Evolutionary conservation across 169 alveolate genomes (phyloP).

Genomic region (Cyclospora cayetanensis): DNA sequence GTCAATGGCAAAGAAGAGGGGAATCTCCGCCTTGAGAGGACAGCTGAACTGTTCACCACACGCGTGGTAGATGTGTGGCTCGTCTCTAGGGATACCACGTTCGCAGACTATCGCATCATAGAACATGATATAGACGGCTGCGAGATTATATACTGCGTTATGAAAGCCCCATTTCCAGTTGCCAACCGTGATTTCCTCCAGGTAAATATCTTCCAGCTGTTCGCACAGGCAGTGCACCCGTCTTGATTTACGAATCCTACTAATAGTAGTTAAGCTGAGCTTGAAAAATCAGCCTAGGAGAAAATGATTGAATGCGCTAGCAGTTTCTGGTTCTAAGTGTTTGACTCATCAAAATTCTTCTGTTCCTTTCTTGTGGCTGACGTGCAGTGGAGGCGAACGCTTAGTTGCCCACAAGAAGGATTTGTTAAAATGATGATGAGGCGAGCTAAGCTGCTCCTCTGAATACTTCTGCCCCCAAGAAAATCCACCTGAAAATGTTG

Average conservation of each 20-base stretch:
- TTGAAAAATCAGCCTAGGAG: no score
- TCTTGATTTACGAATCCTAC: no score
- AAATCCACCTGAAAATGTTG: no score
- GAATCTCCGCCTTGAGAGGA: no score
- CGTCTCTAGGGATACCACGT: slow-evolving; percentile 60
- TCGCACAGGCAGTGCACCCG: no score
- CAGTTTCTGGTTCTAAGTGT: no score
- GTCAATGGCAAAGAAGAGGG: no score
- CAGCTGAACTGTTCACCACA: not conserved
- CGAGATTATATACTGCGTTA: slow-evolving; percentile 65
- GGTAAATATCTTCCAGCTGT: not conserved
- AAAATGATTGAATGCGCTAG: no score
- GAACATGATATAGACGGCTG: slow-evolving; percentile 65
- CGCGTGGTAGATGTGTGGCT: not conserved
- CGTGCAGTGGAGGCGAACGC: slow-evolving; percentile 69
- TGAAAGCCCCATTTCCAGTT: slow-evolving; percentile 71
- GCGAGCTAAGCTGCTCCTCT: no score
- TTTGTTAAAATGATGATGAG: slow-evolving; percentile 55
- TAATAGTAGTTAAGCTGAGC: no score
- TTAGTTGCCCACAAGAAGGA: slow-evolving; percentile 26
- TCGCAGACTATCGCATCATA: slow-evolving; percentile 48
- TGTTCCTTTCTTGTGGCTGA: not conserved
- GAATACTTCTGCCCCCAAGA: no score
- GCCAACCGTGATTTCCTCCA: slow-evolving; percentile 69
- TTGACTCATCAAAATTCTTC: not conserved